Evolutionary conservation across 345 rosid species (phyloP).

Genomic region (Gossypium anomalum): DNA sequence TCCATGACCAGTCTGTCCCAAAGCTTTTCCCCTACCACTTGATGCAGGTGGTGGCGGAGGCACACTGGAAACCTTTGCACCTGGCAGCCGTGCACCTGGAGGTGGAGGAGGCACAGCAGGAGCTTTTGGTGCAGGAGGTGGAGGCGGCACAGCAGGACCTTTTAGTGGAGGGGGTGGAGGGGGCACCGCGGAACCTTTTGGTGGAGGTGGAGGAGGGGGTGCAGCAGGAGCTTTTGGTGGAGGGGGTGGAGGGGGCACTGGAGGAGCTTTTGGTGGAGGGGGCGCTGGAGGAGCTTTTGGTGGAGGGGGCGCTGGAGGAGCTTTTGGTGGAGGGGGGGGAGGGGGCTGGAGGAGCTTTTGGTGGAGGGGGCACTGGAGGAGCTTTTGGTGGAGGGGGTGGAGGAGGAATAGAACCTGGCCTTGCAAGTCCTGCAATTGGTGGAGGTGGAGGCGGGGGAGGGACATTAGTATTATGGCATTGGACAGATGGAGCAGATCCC

Average conservation of each 20-base stretch:
- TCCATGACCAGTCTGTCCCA: constrained; percentile 37
- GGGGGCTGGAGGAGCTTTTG: constrained; percentile 56
- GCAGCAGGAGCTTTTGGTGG: constrained; percentile 8
- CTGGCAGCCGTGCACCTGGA: constrained; percentile 43
- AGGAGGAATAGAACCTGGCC: constrained; percentile 16
- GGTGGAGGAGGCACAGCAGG: background rate
- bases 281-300: constrained; percentile 28
- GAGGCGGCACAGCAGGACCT: constrained; percentile 35
- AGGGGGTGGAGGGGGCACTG: constrained; percentile 56
- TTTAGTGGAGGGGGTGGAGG: constrained; percentile 41
- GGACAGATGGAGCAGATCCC: constrained; percentile 17
- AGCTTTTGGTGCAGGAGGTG: constrained; percentile 33
- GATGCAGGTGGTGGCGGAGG: constrained; percentile 79
- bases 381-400: constrained; percentile 51
- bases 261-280: constrained; percentile 47
- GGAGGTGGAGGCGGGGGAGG: constrained; percentile 36
- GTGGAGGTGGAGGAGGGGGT: constrained; percentile 39
- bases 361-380: constrained; percentile 64
- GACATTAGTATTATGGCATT: constrained; percentile 4
- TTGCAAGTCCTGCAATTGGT: constrained; percentile 18
- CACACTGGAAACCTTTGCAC: constrained; percentile 45
- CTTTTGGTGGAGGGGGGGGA: constrained; percentile 36
- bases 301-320: constrained; percentile 22
- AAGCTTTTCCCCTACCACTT: constrained; percentile 55
- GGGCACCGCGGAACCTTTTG: constrained; percentile 52